Evolutionary conservation across 805 yeast species (phyloP), one percentile per base, ranked within the genome.

Genomic region (Zygosaccharomyces rouxii): DNA sequence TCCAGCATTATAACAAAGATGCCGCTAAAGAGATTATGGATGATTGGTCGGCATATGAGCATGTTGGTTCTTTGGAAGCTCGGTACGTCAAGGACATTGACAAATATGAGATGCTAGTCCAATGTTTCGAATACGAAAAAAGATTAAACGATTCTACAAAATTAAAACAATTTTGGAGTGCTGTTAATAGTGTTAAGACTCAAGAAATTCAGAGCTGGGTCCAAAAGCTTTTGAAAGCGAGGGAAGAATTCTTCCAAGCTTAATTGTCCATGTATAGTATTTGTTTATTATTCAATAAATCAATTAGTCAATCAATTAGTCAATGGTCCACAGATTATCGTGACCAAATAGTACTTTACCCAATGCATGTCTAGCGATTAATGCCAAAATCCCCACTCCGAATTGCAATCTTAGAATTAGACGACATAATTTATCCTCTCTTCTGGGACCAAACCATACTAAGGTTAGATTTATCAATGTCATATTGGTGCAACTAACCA

Each of bases 51-150:
- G 97, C 90, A 66, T 90, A 90, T 68, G 98, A 90, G 70, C 81
- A 84, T 60, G 84, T 86, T 56, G 75, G 90, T 56, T 80, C 84
- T 38, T 68, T 79, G 22, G 97, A 90, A 67, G 96, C 97, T 10
- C 75, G 82, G 47, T 86, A 87, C 57, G 96, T 89, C 56, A 92
- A 92, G 70, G 97, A 92, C 67, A 80, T 92, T 51, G 97, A 92
- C 67, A 92, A 92, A 73, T 85, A 79, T 60, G 97, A 89, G 69
- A 79, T 89, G 80, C 72, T 86, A 55, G 76, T 84, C 56, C 87
- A 86, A 69, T 83, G 89, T 29, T 80, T 81, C 76, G 86, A 89
- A 66, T 92, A 89, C 63, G 96, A 88, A 70, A 83, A 80, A 57
- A 72, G 72, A 54, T 77, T 72, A 56, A 76, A 80, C 7, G 76